Evolutionary conservation across 257 asterid species (phyloP).

Genomic region (Solanum gandarillasii): DNA sequence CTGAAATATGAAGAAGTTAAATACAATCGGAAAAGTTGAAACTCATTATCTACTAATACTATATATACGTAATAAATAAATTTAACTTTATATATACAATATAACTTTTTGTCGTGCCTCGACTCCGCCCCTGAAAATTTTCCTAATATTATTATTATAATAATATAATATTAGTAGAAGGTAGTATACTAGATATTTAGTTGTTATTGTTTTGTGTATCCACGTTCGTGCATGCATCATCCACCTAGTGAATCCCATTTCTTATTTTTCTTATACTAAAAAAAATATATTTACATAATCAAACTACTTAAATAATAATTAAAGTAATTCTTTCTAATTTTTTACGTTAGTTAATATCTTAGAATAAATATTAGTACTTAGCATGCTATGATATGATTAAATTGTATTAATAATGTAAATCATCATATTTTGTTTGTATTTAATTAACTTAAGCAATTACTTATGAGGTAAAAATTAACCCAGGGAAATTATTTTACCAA

Average conservation of each 20-base stretch:
- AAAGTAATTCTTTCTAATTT: background rate
- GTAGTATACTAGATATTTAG: background rate
- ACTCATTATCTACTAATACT: no score
- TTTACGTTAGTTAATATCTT: background rate
- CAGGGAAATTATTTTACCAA: background rate
- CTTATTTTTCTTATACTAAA: background rate
- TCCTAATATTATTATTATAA: background rate
- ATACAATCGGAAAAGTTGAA: background rate
- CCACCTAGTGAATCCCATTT: background rate
- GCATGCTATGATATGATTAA: background rate
- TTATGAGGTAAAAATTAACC: background rate
- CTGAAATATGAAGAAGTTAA: background rate
- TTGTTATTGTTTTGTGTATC: background rate
- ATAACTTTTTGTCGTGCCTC: fast-evolving
- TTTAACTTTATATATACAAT: background rate
- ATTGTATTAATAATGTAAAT: background rate
- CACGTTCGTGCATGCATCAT: background rate
- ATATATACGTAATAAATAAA: background rate
- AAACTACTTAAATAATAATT: background rate
- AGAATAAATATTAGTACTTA: background rate
- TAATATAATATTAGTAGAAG: background rate
- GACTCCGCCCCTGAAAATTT: fast-evolving
- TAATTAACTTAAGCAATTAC: background rate
- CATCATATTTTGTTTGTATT: background rate
- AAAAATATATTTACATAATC: background rate